phyloP scores from a whole-genome alignment of 108 stramenopile species.

The Cylindrotheca fusiformis region DNA sequence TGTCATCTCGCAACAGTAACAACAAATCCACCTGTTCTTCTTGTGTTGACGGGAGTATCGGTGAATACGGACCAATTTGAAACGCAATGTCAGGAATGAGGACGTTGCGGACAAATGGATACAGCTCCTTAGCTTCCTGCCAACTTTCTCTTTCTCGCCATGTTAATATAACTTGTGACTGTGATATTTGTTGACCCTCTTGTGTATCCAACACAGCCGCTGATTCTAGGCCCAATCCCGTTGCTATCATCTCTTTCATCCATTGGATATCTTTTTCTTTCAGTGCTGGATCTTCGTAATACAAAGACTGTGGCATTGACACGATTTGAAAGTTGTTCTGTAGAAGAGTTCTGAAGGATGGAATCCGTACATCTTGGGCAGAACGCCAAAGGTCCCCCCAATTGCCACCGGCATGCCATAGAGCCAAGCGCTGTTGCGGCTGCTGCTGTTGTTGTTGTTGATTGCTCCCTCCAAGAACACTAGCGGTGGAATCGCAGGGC shows the following conservation, averaged over 20 bases:
- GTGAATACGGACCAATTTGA: constrained; percentile 38
- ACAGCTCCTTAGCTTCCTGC: constrained; percentile 21
- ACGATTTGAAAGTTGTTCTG: constrained; percentile 23
- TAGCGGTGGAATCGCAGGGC: neutral
- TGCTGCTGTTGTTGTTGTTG: neutral
- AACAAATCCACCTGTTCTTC: constrained; percentile 35
- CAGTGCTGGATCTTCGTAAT: constrained; percentile 11
- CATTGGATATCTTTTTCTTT: constrained; percentile 3
- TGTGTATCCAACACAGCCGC: constrained; percentile 6
- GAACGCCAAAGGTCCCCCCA: constrained; percentile 40
- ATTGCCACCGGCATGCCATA: constrained; percentile 47
- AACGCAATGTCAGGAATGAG: constrained; percentile 44
- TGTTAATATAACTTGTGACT: constrained; percentile 14
- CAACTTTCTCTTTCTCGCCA: constrained; percentile 40
- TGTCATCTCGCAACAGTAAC: constrained; percentile 30
- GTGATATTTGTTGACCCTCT: neutral
- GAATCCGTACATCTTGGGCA: constrained; percentile 22
- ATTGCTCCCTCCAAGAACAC: neutral
- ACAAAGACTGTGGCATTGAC: constrained; percentile 36
- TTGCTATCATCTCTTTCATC: constrained; percentile 12
- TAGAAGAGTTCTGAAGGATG: constrained; percentile 22
- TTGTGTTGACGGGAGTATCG: no score
- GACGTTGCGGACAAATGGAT: constrained; percentile 32
- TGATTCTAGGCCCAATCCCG: constrained; percentile 4
- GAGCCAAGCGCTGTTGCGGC: constrained; percentile 20